Evolutionary conservation across 139 green algal genomes (phyloP), one percentile per base, ranked within the genome.

Genomic region (Coelastrella sp.): DNA sequence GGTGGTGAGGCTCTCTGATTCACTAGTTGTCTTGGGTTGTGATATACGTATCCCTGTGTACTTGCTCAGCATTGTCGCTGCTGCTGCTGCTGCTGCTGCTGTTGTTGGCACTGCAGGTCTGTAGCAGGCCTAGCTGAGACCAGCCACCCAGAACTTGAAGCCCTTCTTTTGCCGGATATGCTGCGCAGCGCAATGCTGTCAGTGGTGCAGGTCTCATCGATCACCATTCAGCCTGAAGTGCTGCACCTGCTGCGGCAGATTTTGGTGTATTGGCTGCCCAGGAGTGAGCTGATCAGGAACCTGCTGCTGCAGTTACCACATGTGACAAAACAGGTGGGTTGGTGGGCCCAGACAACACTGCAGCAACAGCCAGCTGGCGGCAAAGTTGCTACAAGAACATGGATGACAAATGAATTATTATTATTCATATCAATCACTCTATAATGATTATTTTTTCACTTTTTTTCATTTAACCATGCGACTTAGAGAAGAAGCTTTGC

Each of bases 61-160:
- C 35, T 49, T 49, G 35, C 35, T 9, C 68, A 24, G 15, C 19
- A 58, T 24, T 61, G 9, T 9, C 49, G n/a, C 63, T 76, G 25
- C 14, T 87, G 82, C 57, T 86, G 60, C n/a, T 86, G 80, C 80
- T 74, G 73, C 60, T 79, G 61, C 60, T 66, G 27, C 78, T 78
- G n/a, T 59, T 57, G 63, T 25, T 85, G 70, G 24, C 80, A 17
- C 35, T 66, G 19, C 84, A 90, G 85, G 84, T 90, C 63, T 78
- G 85, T 92, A 66, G 72, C 87, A 20, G 11, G 6, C 0, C 88
- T 94, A 59, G 90, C 90, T 24, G 83, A 93, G 88, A 74, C 20
- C 12, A 82, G 79, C 19, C 85, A 92, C 72, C 68, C 73, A 9
- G 92, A 91, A 82, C 86, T 95, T 78, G 93, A 94, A 90, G 78